Evolutionary conservation across 352 stramenopile genomes (phyloP), one percentile per base, ranked within the genome.

Genomic region (Pythium volutum): DNA sequence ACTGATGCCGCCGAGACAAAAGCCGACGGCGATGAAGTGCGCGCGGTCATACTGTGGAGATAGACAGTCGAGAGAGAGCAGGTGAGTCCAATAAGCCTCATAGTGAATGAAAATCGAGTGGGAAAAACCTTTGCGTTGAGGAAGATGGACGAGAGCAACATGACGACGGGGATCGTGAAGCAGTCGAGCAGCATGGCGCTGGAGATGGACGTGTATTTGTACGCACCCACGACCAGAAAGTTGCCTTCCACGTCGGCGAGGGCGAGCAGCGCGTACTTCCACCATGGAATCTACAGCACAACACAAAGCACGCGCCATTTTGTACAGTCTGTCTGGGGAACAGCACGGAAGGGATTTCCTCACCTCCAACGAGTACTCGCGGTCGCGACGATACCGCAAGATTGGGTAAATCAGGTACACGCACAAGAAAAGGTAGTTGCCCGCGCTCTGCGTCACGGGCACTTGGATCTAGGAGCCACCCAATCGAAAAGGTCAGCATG

Each of bases 161-260:
- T 98, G 12, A 95, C 88, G 20, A 94, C 89, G 3, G 97, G 93
- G 38, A 98, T 97, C 4, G 93, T 96, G 56, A 99, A 97, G 57
- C 93, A 98, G 62, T 98, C 93, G 33, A 99, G 77, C 62, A 99
- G 80, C 77, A 97, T 98, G 16, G 96, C 86, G 59, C 89, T 98
- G 22, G 95, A 98, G 61, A 99, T 94, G 11, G 86, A 97, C 43
- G 97, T 99, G 73, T 97, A 98, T 50, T 96, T 86, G 72, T 98
- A 98, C 6, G 92, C 95, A n/a, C 96, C 81, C n/a, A 98, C 84
- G 45, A 94, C 84, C 8, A 98, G 66, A 46, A 97, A 98, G 69
- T 98, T 98, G 27, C 90, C 93, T 73, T 98, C 83, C 1, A 99
- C 91, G 72, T 99, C 96, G 12, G 97, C 74, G 22, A 98, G 74